Evolutionary conservation across 2,329 filamentous ascomycete species (phyloP), one percentile per base, ranked within the genome.

Genomic region (Taxawa tesnikishii): DNA sequence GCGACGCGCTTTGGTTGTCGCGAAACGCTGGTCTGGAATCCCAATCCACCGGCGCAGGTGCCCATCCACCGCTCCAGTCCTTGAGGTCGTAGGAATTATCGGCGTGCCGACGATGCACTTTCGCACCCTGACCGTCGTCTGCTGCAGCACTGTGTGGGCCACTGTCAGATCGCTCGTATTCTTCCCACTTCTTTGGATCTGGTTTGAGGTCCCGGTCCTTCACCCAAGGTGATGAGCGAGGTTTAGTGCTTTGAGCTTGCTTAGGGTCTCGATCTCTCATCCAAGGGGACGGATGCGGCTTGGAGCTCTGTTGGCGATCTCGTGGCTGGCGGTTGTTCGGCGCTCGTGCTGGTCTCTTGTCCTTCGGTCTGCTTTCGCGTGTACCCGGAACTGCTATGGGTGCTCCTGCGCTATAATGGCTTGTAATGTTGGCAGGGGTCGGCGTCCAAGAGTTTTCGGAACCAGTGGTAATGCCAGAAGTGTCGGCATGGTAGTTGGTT

Each of bases 41-140:
- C 66, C 66, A 69, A 15, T 65, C 55, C 12, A 61, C 48, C 2
- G 63, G 62, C 14, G 65, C 51, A 3, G 64, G 63, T 15, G 59
- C 47, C 49, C 57, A 59, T 6, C 59, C 49, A 9, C 63, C 63
- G 31, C 62, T 52, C 58, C 59, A 69, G 34, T 63, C 62, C 4
- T 49, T 37, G 2, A 62, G 43, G 34, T 55, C 50, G 34, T 49
- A 49, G 29, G 54, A 41, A 16, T 56, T 52, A 28, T 38, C 33
- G 11, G 33, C 28, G 8, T 8, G 8, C 8, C 19, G 19, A 8
- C n/a, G 8, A n/a, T 8, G n/a, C 8, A 8, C 8, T n/a, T 16
- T 2, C 8, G 12, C 28, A 15, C 2, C 10, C 3, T 10, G 3
- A 11, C 28, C 13, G 15, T 29, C 17, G 12, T 29, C 28, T 9